phyloP scores from a whole-genome alignment of 2,329 filamentous ascomycete genomes.

The Pseudogymnoascus sp. region DNA sequence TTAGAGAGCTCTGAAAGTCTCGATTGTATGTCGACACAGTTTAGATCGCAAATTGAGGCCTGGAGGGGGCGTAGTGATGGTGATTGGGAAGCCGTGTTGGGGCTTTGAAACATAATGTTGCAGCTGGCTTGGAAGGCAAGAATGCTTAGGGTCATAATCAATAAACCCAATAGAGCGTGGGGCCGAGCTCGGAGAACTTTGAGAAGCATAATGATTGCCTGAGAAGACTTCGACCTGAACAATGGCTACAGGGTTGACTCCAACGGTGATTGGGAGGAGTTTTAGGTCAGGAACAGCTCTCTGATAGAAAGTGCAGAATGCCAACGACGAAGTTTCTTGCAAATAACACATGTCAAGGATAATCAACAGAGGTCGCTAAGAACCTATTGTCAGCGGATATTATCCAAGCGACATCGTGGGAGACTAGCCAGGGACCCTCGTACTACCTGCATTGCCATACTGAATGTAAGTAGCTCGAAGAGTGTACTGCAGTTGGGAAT shows the following conservation, averaged over 20 bases:
- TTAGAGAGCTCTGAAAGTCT: not conserved
- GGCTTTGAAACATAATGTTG: not conserved
- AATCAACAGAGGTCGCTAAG: not conserved
- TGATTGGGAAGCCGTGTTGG: not conserved
- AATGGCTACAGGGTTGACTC: constrained; percentile 37
- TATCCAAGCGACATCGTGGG: not conserved
- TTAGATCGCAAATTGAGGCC: not conserved
- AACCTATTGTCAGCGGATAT: not conserved
- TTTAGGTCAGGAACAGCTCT: not conserved
- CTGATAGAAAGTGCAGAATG: not conserved
- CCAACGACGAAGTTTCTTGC: not conserved
- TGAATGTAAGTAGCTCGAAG: not conserved
- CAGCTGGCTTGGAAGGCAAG: not conserved
- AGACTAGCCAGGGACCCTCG: not conserved
- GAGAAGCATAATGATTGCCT: constrained; percentile 35
- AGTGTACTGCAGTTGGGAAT: not conserved
- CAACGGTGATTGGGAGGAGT: not conserved
- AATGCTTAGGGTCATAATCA: not conserved
- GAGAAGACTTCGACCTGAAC: constrained; percentile 55
- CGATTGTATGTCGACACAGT: not conserved
- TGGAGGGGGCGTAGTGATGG: not conserved
- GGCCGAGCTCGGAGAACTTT: not conserved
- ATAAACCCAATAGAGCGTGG: not conserved
- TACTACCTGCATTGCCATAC: not conserved
- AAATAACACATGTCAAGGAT: not conserved